Percentiles rank a stretch among this genome's conserved stretches.
Evolutionary conservation across 495 filamentous ascomycete species (phyloP).

Genomic region (Platismatia glauca): DNA sequence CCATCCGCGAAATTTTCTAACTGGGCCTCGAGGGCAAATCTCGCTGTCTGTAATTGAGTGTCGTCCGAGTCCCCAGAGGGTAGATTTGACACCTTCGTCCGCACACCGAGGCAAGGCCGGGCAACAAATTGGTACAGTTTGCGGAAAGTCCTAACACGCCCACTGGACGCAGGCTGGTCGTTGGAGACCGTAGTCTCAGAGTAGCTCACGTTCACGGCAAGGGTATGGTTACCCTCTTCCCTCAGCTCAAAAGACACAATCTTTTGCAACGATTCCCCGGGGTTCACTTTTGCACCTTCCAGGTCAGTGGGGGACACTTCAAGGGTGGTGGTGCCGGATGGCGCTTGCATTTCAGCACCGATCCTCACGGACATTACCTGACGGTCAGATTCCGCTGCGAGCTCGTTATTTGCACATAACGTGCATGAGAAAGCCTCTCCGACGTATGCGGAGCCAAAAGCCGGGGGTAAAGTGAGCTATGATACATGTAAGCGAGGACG

Average conservation of each 20-base stretch:
- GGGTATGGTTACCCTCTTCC: conserved; percentile 86
- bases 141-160: conserved; percentile 74
- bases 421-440: conserved; percentile 93
- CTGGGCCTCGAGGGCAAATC: conserved; percentile 79
- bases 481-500: conserved; percentile 4
- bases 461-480: conserved; percentile 78
- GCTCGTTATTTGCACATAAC: conserved; percentile 87
- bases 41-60: conserved; percentile 36
- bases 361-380: conserved; percentile 68
- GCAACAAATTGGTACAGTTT: conserved; percentile 97
- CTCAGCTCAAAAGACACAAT: conserved; percentile 81
- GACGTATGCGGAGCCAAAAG: conserved; percentile 90
- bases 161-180: conserved; percentile 37
- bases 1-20: conserved; percentile 76
- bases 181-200: conserved; percentile 47
- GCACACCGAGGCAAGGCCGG: conserved; percentile 76
- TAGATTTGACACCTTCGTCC: conserved; percentile 72
- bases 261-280: conserved; percentile 66
- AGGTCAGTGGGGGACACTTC: conserved; percentile 43
- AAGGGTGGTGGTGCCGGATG: conserved; percentile 50
- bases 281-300: conserved; percentile 40
- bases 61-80: conserved; percentile 37
- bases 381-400: conserved; percentile 39
- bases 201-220: conserved; percentile 93
- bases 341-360: conserved; percentile 90